phyloP scores from a whole-genome alignment of 768 basidiomycete genomes.

The Ramaria sp. region DNA sequence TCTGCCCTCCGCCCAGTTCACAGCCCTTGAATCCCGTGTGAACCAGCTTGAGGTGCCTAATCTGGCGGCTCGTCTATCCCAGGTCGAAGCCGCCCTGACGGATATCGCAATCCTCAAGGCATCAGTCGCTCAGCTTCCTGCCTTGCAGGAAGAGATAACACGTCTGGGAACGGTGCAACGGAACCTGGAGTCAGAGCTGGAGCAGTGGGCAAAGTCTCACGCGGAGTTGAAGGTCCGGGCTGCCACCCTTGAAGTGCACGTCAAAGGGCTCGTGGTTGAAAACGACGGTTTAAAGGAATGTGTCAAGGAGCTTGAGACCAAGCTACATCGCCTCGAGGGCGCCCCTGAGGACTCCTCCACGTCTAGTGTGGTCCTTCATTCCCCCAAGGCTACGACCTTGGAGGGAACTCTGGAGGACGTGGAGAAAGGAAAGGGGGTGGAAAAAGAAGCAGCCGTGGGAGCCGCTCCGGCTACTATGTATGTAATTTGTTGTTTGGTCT shows the following conservation, averaged over 20 bases:
- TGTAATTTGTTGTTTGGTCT: not conserved
- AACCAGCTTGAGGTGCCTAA: not conserved
- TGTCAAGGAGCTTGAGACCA: not conserved
- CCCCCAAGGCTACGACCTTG: not conserved
- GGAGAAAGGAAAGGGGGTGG: too few species aligned
- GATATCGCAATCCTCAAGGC: not conserved
- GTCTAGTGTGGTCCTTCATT: not conserved
- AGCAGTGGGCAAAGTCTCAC: not conserved
- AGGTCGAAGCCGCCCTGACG: not conserved
- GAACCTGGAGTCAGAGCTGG: not conserved
- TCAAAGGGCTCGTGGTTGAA: not conserved
- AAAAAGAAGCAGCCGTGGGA: not conserved
- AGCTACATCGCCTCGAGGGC: not conserved
- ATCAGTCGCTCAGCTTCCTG: not conserved
- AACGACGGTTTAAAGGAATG: not conserved
- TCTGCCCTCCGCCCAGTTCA: not conserved
- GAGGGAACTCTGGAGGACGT: too few species aligned
- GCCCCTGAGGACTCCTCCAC: not conserved
- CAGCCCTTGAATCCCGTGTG: not conserved
- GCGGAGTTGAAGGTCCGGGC: not conserved
- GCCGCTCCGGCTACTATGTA: not conserved
- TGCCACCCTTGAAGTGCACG: not conserved
- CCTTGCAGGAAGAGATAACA: not conserved
- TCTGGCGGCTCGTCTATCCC: not conserved
- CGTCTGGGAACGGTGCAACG: not conserved